phyloP scores from a whole-genome alignment of 441 rosid species.

The Croton laevigatus region DNA sequence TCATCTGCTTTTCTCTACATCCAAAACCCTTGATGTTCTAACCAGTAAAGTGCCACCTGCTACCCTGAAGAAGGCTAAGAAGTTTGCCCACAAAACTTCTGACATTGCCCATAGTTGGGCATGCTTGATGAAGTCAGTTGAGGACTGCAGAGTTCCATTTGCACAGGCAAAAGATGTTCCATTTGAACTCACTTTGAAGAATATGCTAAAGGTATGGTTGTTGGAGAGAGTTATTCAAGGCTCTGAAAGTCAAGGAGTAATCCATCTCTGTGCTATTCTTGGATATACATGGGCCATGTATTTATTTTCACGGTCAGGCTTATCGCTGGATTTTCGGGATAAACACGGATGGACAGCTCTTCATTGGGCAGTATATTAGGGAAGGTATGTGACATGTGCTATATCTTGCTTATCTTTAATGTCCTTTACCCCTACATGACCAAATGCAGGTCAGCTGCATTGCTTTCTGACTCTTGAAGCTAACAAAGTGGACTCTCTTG shows the following conservation, averaged over 20 bases:
- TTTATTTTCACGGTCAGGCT: slow-evolving; percentile 67
- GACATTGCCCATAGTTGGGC: slow-evolving; percentile 58
- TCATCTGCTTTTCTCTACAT: slow-evolving; percentile 71
- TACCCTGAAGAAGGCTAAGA: slow-evolving; percentile 65
- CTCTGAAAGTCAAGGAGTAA: slow-evolving; percentile 74
- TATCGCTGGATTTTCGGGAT: slow-evolving; percentile 87
- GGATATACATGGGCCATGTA: slow-evolving; percentile 88
- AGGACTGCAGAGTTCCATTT: slow-evolving; percentile 45
- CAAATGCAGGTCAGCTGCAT: no score
- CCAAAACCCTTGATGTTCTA: slow-evolving; percentile 54
- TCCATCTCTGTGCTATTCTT: slow-evolving; percentile 88
- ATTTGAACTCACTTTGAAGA: slow-evolving; percentile 75
- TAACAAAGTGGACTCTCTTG: no score
- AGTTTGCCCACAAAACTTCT: slow-evolving; percentile 53
- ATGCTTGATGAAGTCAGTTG: slow-evolving; percentile 58
- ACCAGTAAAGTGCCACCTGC: slow-evolving; percentile 52
- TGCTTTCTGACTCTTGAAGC: no score
- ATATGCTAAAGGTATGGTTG: slow-evolving; percentile 81
- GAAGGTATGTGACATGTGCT: slow-evolving; percentile 63
- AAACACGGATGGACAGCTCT: slow-evolving; percentile 98
- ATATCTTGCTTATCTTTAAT: neutral
- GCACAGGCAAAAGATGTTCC: slow-evolving; percentile 65
- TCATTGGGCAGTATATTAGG: slow-evolving; percentile 94
- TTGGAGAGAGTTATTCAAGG: slow-evolving; percentile 75
- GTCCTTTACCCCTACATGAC: no score